Base-by-base conservation (phyloP, 2,329 filamentous ascomycete genomes). In the Lecanicillium sp. region DNA sequence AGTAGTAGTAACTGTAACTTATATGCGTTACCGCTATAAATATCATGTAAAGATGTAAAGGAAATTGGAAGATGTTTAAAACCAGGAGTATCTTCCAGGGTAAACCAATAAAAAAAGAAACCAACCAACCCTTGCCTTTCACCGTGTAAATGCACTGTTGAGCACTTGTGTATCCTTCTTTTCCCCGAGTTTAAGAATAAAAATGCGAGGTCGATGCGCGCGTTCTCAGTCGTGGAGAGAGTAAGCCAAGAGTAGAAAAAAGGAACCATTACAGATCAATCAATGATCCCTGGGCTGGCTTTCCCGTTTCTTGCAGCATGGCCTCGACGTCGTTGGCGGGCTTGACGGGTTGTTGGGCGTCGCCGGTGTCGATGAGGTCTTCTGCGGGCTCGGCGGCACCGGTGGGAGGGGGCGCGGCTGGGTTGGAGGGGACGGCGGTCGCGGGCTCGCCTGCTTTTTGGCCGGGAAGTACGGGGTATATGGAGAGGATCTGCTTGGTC, bases 401-500 rank as follows among this genome's bases (percentile, higher is more conserved):
- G 24, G 38, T 38, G 17, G 5, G 10, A 2, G 46, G 29, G 4
- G 39, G 15, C 4, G 30, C 23, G 17, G 54, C 32, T 51, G 55
- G 50, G 77, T 46, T n/a, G 71, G 52, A 81, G 77, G 49, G 85
- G 80, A 54, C 75, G 62, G 56, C 78, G 77, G 62, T 74, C 70
- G 47, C 74, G 67, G 35, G 69, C 67, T 20, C 71, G 64, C 57
- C 43, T 2, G 30, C n/a, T 15, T 77, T 79, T 63, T 95, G 89
- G 26, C 89, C 90, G 32, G 81, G 79, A 21, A 97, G 62, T 51
- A 98, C 86, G 2, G 93, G 89, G 44, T 88, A 86, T 51, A 97
- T 90, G 20, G 86, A 77, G 57, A 94, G 74, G 48, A 97, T 90
- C 63, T 97, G 91, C 60, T 94, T 78, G 5, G 79, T 76, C 60